Evolutionary conservation across 1,284 basidiomycete genomes (phyloP), one percentile per base, ranked within the genome.

Genomic region (Ganoderma sinense): DNA sequence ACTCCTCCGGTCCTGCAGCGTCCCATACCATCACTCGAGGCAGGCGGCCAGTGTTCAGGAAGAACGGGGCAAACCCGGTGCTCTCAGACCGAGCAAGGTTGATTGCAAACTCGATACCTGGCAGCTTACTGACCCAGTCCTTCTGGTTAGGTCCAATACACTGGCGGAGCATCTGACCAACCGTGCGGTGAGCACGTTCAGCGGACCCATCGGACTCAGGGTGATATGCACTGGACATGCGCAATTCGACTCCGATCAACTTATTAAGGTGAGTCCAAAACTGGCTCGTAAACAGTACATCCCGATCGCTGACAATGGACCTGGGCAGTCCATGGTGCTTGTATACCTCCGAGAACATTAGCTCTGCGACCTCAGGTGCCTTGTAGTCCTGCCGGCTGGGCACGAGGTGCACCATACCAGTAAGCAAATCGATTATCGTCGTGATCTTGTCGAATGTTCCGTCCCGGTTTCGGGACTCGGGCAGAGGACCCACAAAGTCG

Each of bases 171-270:
- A 84, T 82, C 56, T 83, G 81, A 0, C 73, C 79, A 0, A 84
- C 69, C 0, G 81, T 83, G 0, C 77, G 68, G 64, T 84, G 85
- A 0, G 80, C 81, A 0, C 78, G 74, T 8, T 48, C 45, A 1
- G 45, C 45, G 2, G 45, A 48, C 1, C 45, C 45, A n/a, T 48
- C 45, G 1, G 80, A 82, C 64, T 87, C 75, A 0, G 84, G 85
- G 67, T 87, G 85, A 62, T 82, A 87, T 0, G 82, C 74, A 13
- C 81, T 82, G 0, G 82, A 86, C 79, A 86, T 80, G 1, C 71
- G 60, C 1, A 85, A 73, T 39, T 82, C 74, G 2, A 76, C 75
- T 0, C 81, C 78, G 0, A 83, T 71, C 1, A 84, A 70, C 23
- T 71, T 43, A 63, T 83, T 73, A 0, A 86, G 65, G 16, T 79